Base-by-base conservation (phyloP, 78 protist species). In the Tieghemostelium lacteum region DNA sequence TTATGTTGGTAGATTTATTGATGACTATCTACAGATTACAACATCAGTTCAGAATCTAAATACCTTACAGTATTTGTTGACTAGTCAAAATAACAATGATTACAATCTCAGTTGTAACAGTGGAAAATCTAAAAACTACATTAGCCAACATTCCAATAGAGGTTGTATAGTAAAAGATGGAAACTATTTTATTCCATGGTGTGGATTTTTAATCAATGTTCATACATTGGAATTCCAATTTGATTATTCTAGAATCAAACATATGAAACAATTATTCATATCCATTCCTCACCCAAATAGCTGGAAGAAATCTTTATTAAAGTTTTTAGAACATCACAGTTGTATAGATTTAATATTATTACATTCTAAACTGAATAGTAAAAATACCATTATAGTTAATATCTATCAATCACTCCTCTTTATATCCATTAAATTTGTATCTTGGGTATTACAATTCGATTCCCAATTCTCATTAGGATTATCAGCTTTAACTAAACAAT, bases 1-100 rank as follows among this genome's bases (percentile, higher is more conserved):
- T 71, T 71, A 33, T 16, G 19, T 74, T 17, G 19, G n/a, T 60
- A 54, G 85, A 40, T 58, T 74, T 58, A 39, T 58, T 40, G 85
- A 74, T 74, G 85, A 74, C 40, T 74, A 74, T 28, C 26, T 74
- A 14, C 58, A 58, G 36, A 57, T 74, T 19, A 34, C 71, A n/a
- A 28, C 66, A 26, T 14, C 7, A 28, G 5, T 8, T 10, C 26
- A 31, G 17, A 74, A 74, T 74, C 10, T 60, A 24, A 16, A 33
- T 20, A 10, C 14, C 19, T 74, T 74, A 39, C 54, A 28, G 40
- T 26, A 60, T 40, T 19, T 60, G n/a, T 74, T 58, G 24, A 22
- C 28, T n/a, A n/a, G n/a, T 45, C 19, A 42, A 8, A 55, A 37
- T 4, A 28, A 40, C n/a, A 29, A 31, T 10, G 85, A 58, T 10